Base-by-base conservation (phyloP, 768 basidiomycete genomes). In the Amyloporia xantha region DNA sequence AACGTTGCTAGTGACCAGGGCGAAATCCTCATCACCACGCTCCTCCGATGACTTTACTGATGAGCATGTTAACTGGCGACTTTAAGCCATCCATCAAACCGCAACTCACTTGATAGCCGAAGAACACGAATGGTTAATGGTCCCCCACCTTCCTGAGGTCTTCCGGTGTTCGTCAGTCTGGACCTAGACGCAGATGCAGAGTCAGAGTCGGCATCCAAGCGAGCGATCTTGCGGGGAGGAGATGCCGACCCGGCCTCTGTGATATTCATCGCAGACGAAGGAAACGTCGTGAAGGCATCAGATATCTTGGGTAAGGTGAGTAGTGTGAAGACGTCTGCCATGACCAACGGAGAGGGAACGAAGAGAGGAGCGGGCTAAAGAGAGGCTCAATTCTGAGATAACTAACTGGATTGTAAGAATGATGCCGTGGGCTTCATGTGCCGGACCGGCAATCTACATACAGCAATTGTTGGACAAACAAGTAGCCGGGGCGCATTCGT, bases 181-280 rank as follows among this genome's bases (percentile, higher is more conserved):
- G 69, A 57, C 56, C 86, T 79, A 65, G 73, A 79, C 57, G 81
- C 78, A 63, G 81, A 79, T 55, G 76, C 76, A 57, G 81, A 75
- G 68, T 86, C 84, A 66, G 76, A 79, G 71, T 84, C 81, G 58
- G 69, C 68, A 54, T 75, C 76, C 66, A 84, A 69, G 54, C 84
- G 81, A 53, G 82, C 74, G 50, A 77, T 78, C 72, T 89, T 88
- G 66, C 74, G 76, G 54, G 78, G 77, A 69, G 75, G 79, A 66
- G 77, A 77, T 62, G 70, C 76, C 60, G 71, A 74, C 66, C 72
- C 73, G 50, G 50, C 33, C 47, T 73, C 55, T 48, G 71, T 69
- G 41, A 66, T 47, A 37, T 42, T 40, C 37, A 27, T 9, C 26
- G 19, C n/a, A 2, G 44, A 41, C 47, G 54, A 46, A n/a, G n/a